Base-by-base conservation (phyloP, 495 filamentous ascomycete genomes). In the Penicillium taxi region DNA sequence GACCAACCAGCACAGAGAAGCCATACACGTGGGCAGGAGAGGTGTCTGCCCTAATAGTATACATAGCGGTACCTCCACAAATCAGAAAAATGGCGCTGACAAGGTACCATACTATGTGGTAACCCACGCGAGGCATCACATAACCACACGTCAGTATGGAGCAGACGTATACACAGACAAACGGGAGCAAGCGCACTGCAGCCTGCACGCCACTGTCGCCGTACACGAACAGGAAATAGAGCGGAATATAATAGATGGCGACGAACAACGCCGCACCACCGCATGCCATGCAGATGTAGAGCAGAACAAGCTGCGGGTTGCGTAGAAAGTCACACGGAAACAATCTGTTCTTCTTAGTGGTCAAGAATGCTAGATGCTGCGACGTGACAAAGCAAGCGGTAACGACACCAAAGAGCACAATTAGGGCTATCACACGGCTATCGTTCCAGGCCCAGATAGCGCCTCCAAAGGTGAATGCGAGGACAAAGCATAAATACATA, bases 291-390 rank as follows among this genome's bases (percentile, higher is more conserved):
- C 21, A 24, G 9, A 41, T 23, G 15, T 30, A 22, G 2, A 41
- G 22, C 4, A n/a, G 27, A 11, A 41, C 14, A 13, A 33, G 12
- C 1, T 13, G 12, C 11, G 29, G 21, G 5, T 13, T 20, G 12
- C 37, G 37, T 9, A 41, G 14, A 16, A 41, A 41, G 12, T 26
- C 20, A 7, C 15, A 21, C 20, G 29, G 38, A 19, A 26, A 34
- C 12, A 41, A 30, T 6, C 23, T 20, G 19, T 39, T 24, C 11
- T 39, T 26, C 26, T 16, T 26, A 8, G 12, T 40, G 2, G 37
- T 23, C 37, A 26, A 21, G 20, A 26, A 11, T 16, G 33, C 16
- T 26, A 4, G 47, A 17, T 16, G 44, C 36, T 15, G 33, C 55
- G n/a, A 39, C 22, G 15, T 35, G 28, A 27, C 19, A 22, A 23